phyloP scores from a whole-genome alignment of 352 stramenopile species.

The Pythium pectinolyticum region DNA sequence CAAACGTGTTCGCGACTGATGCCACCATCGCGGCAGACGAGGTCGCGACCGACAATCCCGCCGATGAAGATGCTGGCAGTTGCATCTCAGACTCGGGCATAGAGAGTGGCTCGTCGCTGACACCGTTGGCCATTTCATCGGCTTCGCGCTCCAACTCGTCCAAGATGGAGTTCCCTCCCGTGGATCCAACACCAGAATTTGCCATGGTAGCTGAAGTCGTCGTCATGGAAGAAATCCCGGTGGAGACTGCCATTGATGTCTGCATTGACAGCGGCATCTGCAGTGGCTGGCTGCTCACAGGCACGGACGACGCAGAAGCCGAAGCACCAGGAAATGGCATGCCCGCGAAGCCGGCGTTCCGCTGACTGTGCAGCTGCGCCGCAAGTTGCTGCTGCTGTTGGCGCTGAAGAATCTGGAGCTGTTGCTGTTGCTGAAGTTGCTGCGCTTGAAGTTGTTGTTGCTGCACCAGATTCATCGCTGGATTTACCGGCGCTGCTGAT shows the following conservation, averaged over 20 bases:
- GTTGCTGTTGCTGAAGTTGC: constrained; percentile 29
- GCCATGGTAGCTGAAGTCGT: constrained; percentile 14
- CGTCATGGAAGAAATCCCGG: constrained; percentile 14
- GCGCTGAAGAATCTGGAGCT: constrained; percentile 33
- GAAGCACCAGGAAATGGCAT: constrained; percentile 52
- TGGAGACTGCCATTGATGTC: constrained; percentile 17
- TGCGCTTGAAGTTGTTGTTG: constrained; percentile 31
- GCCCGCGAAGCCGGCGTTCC: constrained; percentile 60
- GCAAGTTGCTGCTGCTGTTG: constrained; percentile 75
- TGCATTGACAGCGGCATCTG: constrained; percentile 58
- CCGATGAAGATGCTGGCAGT: constrained; percentile 17
- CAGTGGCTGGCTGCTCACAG: constrained; percentile 35
- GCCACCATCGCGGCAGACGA: constrained; percentile 30
- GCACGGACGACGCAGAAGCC: constrained; percentile 20
- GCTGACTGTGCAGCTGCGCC: constrained; percentile 67
- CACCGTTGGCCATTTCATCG: constrained; percentile 84
- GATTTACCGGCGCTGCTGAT: not conserved
- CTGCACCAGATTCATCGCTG: constrained; percentile 22
- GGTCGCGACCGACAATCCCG: constrained; percentile 25
- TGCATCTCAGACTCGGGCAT: constrained; percentile 85
- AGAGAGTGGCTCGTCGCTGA: constrained; percentile 77
- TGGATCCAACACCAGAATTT: constrained; percentile 15
- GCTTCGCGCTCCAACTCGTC: constrained; percentile 84
- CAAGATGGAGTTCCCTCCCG: constrained; percentile 70
- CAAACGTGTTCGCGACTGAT: constrained; percentile 27